Conservation (phyloP, 1,139 yeast genomes). For the Geotrichum candidum region DNA sequence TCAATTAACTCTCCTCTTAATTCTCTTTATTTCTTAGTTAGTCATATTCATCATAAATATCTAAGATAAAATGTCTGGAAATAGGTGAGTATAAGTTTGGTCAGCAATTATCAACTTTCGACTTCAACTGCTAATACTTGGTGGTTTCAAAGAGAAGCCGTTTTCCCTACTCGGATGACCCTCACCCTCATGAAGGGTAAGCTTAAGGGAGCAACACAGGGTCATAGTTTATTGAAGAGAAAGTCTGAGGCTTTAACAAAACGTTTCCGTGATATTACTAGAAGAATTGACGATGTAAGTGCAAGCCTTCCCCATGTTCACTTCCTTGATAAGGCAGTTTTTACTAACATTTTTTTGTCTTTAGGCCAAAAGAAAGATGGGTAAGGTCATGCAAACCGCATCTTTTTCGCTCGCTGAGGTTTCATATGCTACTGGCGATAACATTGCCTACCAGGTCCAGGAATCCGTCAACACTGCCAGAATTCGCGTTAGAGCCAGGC, state of each 20-base stretch:
- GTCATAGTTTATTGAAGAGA: constrained; percentile 86
- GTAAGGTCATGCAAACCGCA: constrained; percentile 96
- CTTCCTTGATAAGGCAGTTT: not conserved
- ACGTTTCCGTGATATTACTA: constrained; percentile 91
- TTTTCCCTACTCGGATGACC: constrained; percentile 97
- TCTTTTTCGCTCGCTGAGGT: constrained; percentile 97
- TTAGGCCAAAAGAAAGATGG: constrained; percentile 88
- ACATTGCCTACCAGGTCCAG: constrained; percentile 90
- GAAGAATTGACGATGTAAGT: constrained; percentile 72
- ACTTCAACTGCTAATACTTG: not conserved
- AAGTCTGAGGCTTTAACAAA: constrained; percentile 96
- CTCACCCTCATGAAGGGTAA: constrained; percentile 90
- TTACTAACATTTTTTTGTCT: not conserved
- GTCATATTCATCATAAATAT: not conserved
- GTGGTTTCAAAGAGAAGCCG: constrained; percentile 35
- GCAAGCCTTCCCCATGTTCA: not conserved
- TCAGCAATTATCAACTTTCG: not conserved
- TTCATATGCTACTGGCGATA: constrained; percentile 93
- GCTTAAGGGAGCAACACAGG: constrained; percentile 95
- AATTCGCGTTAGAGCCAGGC: constrained; percentile 83
- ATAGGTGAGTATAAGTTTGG: constrained; percentile 8
- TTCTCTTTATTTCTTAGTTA: not conserved
- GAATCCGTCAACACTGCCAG: constrained; percentile 85
- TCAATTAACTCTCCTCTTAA: not conserved
- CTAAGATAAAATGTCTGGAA: constrained; percentile 13